These are phyloP conservation scores for Tarenaya hassleriana DNA, from an alignment of 345 rosid species.

Conservation along the genomic window DNA sequence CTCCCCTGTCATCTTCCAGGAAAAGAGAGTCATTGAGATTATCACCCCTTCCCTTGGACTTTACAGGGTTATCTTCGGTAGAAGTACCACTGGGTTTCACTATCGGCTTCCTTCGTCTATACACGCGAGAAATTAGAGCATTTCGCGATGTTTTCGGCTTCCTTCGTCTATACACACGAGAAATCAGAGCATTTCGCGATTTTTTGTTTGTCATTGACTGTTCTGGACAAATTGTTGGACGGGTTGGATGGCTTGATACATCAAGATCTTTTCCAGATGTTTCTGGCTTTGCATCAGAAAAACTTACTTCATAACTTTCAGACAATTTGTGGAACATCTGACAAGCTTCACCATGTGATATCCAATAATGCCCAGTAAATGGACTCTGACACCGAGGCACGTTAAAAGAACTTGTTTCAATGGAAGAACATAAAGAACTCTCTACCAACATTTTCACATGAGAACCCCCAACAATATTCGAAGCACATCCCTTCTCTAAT, in stretches of 20 bases:
- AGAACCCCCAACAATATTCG: constrained; percentile 20
- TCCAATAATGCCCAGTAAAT: constrained; percentile 33
- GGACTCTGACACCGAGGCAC: constrained; percentile 32
- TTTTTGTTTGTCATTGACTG: constrained; percentile 33
- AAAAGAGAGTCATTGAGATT: constrained; percentile 19
- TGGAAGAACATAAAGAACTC: constrained; percentile 35
- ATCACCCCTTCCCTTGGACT: constrained; percentile 15
- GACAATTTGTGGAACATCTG: constrained; percentile 50
- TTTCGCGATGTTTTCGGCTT: constrained; percentile 39
- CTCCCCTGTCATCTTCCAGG: constrained; percentile 15
- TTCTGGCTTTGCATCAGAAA: constrained; percentile 31
- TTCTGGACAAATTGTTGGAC: constrained; percentile 31
- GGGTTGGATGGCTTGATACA: constrained; percentile 29
- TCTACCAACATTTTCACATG: constrained; percentile 34
- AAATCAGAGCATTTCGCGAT: constrained; percentile 33
- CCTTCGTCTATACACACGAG: constrained; percentile 59
- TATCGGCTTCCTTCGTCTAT: constrained; percentile 48
- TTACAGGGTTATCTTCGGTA: constrained; percentile 10
- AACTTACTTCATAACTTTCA: constrained; percentile 31
- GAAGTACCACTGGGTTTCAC: constrained; percentile 17
- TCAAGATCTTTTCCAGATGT: constrained; percentile 31
- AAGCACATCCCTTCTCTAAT: constrained; percentile 31
- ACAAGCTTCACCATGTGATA: constrained; percentile 29
- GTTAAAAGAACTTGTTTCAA: constrained; percentile 34
- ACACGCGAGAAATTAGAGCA: constrained; percentile 40